Conservation (phyloP, 805 yeast species). For the Nakazawaea pomicola region DNA sequence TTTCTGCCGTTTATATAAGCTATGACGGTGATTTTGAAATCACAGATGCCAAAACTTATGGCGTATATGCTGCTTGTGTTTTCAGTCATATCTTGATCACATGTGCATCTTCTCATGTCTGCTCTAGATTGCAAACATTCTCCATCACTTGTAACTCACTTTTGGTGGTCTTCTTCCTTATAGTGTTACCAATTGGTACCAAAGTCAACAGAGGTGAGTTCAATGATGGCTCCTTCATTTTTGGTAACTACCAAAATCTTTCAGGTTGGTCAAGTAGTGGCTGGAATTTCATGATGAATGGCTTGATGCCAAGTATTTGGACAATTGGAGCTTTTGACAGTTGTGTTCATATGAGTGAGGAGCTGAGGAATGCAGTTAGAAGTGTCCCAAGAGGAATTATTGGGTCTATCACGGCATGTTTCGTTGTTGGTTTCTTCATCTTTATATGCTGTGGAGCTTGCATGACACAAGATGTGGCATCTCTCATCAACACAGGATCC, state of each 20-base stretch:
- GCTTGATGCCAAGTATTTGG: slow-evolving; percentile 69
- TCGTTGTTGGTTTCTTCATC: slow-evolving; percentile 53
- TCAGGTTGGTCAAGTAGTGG: slow-evolving; percentile 52
- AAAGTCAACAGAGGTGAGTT: slow-evolving; percentile 29
- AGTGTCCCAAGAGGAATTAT: slow-evolving; percentile 65
- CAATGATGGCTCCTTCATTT: slow-evolving; percentile 49
- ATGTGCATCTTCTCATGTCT: slow-evolving; percentile 48
- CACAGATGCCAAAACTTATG: slow-evolving; percentile 52
- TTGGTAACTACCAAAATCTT: slow-evolving; percentile 45
- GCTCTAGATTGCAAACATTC: slow-evolving; percentile 55
- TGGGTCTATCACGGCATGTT: slow-evolving; percentile 53
- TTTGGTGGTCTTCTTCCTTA: slow-evolving; percentile 48
- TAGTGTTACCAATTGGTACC: slow-evolving; percentile 64
- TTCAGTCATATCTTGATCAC: slow-evolving; percentile 48
- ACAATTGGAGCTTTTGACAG: slow-evolving; percentile 72
- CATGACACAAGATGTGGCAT: slow-evolving; percentile 38
- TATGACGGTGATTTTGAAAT: slow-evolving; percentile 51
- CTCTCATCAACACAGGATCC: slow-evolving; percentile 37
- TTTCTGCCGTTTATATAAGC: slow-evolving; percentile 49
- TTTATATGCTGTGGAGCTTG: slow-evolving; percentile 51
- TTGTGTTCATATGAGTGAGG: slow-evolving; percentile 70
- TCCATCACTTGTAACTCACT: slow-evolving; percentile 52
- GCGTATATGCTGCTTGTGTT: slow-evolving; percentile 60
- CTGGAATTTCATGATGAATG: slow-evolving; percentile 46
- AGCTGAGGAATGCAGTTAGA: slow-evolving; percentile 55